Percentiles rank a stretch among this genome's conserved stretches.
Conservation (phyloP, 352 stramenopile genomes). For the Pythium utonaiense region DNA sequence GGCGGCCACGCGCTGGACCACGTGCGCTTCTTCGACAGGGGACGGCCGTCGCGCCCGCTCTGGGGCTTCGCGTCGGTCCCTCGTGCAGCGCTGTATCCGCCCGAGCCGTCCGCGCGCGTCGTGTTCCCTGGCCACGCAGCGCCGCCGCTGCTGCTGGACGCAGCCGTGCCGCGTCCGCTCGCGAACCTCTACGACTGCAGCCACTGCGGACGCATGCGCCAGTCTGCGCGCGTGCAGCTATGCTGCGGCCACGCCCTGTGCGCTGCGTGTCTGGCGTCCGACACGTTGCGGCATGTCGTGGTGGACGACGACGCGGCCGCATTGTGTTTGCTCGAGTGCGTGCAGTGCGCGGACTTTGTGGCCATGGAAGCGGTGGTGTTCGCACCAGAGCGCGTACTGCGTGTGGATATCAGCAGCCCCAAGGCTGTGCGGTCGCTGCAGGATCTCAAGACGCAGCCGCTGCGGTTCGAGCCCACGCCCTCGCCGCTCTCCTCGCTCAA, state of each 20-base stretch:
- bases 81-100: neutral
- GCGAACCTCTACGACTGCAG: constrained; percentile 62
- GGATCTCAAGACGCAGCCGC: constrained; percentile 19
- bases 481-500: neutral
- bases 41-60: constrained; percentile 54
- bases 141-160: neutral
- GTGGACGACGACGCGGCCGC: constrained; percentile 5
- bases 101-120: neutral
- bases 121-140: neutral
- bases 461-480: neutral
- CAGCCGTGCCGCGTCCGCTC: constrained; percentile 6
- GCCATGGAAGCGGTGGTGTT: constrained; percentile 61
- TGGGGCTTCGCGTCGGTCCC: constrained; percentile 28
- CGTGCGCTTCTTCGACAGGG: constrained; percentile 61
- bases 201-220: constrained; percentile 45
- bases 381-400: constrained; percentile 43
- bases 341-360: constrained; percentile 44
- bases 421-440: constrained; percentile 30
- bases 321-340: constrained; percentile 53
- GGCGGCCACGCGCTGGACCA: constrained; percentile 75
- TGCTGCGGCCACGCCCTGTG: constrained; percentile 66
- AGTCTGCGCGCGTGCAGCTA: constrained; percentile 57
- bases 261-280: constrained; percentile 46
- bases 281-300: constrained; percentile 38
- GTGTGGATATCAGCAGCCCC: constrained; percentile 24